phyloP scores from a whole-genome alignment of 257 asterid species.

The Solanum paucissectum region DNA sequence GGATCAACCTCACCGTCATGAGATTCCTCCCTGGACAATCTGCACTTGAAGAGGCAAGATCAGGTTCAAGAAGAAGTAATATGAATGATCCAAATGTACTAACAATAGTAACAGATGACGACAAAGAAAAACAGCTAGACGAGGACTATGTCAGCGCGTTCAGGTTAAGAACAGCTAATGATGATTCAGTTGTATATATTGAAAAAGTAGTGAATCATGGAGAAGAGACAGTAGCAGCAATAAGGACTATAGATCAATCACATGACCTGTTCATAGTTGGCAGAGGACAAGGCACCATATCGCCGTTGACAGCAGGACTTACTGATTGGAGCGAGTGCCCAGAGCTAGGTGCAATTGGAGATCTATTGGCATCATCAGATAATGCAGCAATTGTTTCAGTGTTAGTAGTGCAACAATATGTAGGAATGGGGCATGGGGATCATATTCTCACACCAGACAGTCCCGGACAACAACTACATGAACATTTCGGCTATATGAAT shows the following conservation, averaged over 20 bases:
- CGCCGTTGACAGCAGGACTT: conserved; percentile 77
- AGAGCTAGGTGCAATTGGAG: conserved; percentile 89
- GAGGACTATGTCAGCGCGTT: conserved; percentile 55
- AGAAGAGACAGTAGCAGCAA: conserved; percentile 77
- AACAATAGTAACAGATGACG: conserved; percentile 28
- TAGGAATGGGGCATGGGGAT: conserved; percentile 49
- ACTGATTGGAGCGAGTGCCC: conserved; percentile 99
- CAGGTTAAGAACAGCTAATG: conserved; percentile 28
- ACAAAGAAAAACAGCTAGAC: conserved; percentile 48
- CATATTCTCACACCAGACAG: conserved; percentile 32
- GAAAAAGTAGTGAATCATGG: conserved; percentile 70
- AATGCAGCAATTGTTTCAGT: conserved; percentile 70
- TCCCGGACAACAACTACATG: conserved; percentile 20
- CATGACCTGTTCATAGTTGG: conserved; percentile 79
- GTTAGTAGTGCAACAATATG: conserved; percentile 80
- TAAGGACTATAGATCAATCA: conserved; percentile 43
- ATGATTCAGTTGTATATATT: conserved; percentile 27
- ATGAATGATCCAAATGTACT: conserved; percentile 18
- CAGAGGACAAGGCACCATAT: conserved; percentile 55
- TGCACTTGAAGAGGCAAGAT: not conserved
- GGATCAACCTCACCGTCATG: conserved; percentile 46
- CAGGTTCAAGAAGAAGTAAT: not conserved
- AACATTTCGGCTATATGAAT: not conserved
- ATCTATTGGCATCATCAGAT: conserved; percentile 76
- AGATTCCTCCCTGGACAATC: conserved; percentile 43